A percentile compares a stretch with the other conserved stretches of the same genome.
These are phyloP conservation scores for Rhizophagus prolifer DNA, from an alignment of 192 early-diverging fungal species.

Conservation along the genomic window DNA sequence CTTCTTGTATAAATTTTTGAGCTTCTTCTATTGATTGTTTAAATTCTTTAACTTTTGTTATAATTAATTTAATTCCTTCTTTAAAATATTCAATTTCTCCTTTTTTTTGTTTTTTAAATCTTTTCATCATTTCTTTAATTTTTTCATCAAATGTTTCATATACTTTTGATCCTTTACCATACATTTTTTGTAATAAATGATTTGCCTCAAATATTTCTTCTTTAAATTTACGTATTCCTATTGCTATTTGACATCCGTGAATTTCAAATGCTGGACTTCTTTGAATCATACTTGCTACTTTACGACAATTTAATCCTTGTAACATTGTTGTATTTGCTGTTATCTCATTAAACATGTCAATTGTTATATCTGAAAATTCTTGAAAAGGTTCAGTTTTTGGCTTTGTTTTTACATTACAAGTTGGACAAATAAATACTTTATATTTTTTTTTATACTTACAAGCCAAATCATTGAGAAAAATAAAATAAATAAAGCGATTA, in stretches of 20 bases:
- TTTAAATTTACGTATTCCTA: slow-evolving; percentile 2
- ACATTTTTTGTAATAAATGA: not conserved
- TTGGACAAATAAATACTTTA: too few species aligned
- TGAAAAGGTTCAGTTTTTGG: too few species aligned
- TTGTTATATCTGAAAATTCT: too few species aligned
- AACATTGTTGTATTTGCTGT: too few species aligned
- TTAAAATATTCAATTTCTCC: not conserved
- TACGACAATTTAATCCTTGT: not conserved
- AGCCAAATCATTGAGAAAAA: too few species aligned
- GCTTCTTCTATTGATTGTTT: not conserved
- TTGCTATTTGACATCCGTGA: not conserved
- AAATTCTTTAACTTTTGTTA: not conserved
- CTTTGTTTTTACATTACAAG: too few species aligned
- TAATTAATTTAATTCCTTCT: not conserved
- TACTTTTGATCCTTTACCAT: not conserved
- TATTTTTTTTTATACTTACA: too few species aligned
- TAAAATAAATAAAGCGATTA: too few species aligned
- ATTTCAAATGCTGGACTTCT: slow-evolving; percentile 5
- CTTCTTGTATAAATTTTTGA: not conserved
- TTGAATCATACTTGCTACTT: slow-evolving; percentile 6
- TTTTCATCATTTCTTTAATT: slow-evolving; percentile 1
- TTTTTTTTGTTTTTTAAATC: not conserved
- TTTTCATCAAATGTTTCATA: slow-evolving; percentile 9
- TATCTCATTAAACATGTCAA: too few species aligned
- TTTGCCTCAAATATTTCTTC: not conserved